Evolutionary conservation across 2,329 filamentous ascomycete genomes (phyloP).

Genomic region (Aspergillus neoniger): DNA sequence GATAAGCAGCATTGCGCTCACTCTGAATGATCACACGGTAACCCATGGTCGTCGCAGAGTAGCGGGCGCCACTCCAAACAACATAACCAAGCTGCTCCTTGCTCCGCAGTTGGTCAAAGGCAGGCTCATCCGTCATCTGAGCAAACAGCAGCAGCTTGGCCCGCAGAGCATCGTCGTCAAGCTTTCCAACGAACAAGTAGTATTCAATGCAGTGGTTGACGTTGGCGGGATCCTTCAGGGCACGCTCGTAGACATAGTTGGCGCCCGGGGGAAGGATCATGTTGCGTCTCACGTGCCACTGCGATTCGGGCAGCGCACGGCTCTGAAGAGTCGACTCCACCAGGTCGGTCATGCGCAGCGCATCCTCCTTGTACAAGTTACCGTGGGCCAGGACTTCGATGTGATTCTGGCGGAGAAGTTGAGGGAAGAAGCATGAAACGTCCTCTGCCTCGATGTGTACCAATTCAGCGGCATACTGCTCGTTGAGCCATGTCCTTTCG

Average conservation of each 20-base stretch:
- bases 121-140: slow-evolving; percentile 89
- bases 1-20: slow-evolving; percentile 78
- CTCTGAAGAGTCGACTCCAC: slow-evolving; percentile 77
- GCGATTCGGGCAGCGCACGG: slow-evolving; percentile 68
- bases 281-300: slow-evolving; percentile 78
- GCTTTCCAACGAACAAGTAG: slow-evolving; percentile 69
- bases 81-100: slow-evolving; percentile 98
- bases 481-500: slow-evolving; percentile 75
- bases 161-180: slow-evolving; percentile 67
- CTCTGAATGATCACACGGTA: slow-evolving; percentile 93
- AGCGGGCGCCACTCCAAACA: slow-evolving; percentile 78
- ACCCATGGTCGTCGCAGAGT: slow-evolving; percentile 74
- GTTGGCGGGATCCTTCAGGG: slow-evolving; percentile 81
- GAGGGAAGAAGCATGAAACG: slow-evolving; percentile 74
- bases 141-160: slow-evolving; percentile 80
- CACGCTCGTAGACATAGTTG: slow-evolving; percentile 81
- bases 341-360: slow-evolving; percentile 78
- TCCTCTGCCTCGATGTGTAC: slow-evolving; percentile 72
- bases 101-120: slow-evolving; percentile 90
- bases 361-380: slow-evolving; percentile 93
- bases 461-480: slow-evolving; percentile 77
- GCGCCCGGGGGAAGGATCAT: slow-evolving; percentile 75
- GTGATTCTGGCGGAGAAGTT: slow-evolving; percentile 78
- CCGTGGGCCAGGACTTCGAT: slow-evolving; percentile 88
- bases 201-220: slow-evolving; percentile 86